Evolutionary conservation across 108 stramenopile genomes (phyloP).

Genomic region (Fragilaria radians): DNA sequence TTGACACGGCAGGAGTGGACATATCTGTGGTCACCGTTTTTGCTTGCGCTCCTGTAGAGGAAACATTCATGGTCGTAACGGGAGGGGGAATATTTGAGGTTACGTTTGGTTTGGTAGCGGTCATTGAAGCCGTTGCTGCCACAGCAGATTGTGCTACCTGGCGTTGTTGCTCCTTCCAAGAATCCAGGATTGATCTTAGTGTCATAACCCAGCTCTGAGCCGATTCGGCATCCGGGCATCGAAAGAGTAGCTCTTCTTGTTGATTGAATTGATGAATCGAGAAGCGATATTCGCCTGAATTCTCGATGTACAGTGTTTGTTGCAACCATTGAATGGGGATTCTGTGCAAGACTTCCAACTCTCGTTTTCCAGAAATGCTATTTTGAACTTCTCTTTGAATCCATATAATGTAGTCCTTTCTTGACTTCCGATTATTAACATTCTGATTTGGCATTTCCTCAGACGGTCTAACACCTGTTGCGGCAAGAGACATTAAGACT

Average conservation of each 20-base stretch:
- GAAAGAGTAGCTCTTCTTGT: conserved; percentile 76
- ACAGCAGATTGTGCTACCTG: conserved; percentile 8
- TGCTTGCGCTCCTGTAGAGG: background rate
- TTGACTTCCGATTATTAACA: conserved; percentile 67
- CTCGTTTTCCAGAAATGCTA: conserved; percentile 40
- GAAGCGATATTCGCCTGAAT: conserved; percentile 71
- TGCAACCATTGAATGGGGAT: conserved; percentile 79
- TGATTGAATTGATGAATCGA: conserved; percentile 68
- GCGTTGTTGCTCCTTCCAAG: conserved; percentile 2
- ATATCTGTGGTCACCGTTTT: background rate
- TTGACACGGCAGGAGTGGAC: too few species aligned
- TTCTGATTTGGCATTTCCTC: too few species aligned
- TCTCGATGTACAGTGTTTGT: conserved; percentile 55
- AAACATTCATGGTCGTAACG: background rate
- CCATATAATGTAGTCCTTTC: conserved; percentile 85
- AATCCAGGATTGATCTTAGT: conserved; percentile 40
- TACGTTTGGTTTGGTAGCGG: background rate
- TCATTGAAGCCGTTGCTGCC: conserved; percentile 6
- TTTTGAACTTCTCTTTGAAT: conserved; percentile 79
- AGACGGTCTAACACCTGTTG: too few species aligned
- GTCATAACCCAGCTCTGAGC: conserved; percentile 76
- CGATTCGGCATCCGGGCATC: conserved; percentile 46
- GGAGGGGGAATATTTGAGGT: background rate
- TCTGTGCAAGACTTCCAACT: conserved; percentile 78
- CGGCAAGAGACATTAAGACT: conserved; percentile 61